Evolutionary conservation across 148 eudicot species (phyloP), one percentile per base, ranked within the genome.

Genomic region (Silene conica): DNA sequence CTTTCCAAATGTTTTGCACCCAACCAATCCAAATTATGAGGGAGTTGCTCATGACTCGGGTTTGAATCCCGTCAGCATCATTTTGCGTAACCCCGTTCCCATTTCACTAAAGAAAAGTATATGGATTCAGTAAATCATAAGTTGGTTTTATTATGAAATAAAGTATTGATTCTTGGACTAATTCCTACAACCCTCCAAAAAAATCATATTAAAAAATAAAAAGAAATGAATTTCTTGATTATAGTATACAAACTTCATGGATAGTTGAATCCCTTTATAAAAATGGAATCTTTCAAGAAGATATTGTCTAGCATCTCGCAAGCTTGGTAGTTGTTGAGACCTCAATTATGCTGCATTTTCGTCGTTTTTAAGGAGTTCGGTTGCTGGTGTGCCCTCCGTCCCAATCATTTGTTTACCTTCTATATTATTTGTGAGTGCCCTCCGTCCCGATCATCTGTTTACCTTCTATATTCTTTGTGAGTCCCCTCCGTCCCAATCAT

Each of bases 201-300:
- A 43, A 2, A 22, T 1, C 6, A 0, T 21, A 5, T 8, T 14
- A 41, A 72, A 61, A n/a, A 15, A 21, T 19, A 16, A 15, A 60
- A 43, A 15, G 22, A 43, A 23, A 28, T 26, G 21, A 22, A 22
- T 59, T 59, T 26, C 11, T 72, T 62, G 57, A 55, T 23, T 73
- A 2, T 62, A 73, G 69, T 73, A 23, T 34, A 66, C 70, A 23
- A 66, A 56, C 50, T 60, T 23, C 54, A 50, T 50, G 55, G 55
- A 50, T 50, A 50, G 55, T 52, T 74, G 77, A 70, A 34, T 73
- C 21, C 38, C 63, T 64, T 64, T 34, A 58, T 52, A 50, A 9
- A 25, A 43, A 3, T 48, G 25, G 68, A 63, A 61, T 73, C 45
- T 63, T 16, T 8, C 6, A 18, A 63, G 60, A 20, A 48, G 76